phyloP scores from a whole-genome alignment of 345 rosid species.

The Camelina laxa region DNA sequence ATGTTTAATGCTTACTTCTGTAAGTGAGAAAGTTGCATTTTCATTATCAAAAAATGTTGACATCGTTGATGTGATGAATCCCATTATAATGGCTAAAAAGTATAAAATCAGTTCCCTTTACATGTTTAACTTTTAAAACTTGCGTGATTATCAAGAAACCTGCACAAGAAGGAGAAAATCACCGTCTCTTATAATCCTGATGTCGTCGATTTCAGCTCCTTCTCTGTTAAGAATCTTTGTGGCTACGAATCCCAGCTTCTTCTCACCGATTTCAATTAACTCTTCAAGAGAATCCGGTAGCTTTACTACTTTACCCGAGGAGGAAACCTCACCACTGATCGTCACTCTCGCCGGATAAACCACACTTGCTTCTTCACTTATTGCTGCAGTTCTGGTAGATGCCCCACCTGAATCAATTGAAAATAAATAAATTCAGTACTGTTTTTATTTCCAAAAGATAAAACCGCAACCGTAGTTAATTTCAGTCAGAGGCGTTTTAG shows the following conservation, averaged over 20 bases:
- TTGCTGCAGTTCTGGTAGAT: not conserved
- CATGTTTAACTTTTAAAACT: not conserved
- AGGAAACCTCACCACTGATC: conserved; percentile 58
- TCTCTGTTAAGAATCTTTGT: conserved; percentile 56
- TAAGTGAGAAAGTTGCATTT: not conserved
- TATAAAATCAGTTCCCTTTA: not conserved
- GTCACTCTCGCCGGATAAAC: conserved; percentile 57
- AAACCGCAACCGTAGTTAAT: not conserved
- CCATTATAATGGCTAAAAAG: not conserved
- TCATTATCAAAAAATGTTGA: not conserved
- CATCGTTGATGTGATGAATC: not conserved
- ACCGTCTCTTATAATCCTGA: conserved; percentile 77
- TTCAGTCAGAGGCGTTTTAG: conserved; percentile 25
- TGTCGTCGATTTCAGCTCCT: conserved; percentile 80
- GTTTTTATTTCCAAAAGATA: not conserved
- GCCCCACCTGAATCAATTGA: conserved; percentile 19
- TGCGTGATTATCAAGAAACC: conserved; percentile 22
- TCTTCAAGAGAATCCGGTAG: conserved; percentile 70
- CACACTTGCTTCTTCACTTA: conserved; percentile 22
- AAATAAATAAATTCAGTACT: not conserved
- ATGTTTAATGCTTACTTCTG: not conserved
- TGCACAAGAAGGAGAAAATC: conserved; percentile 65
- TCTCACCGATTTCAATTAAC: conserved; percentile 55
- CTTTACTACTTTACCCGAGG: conserved; percentile 54
- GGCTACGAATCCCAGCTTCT: conserved; percentile 56